These are phyloP conservation scores for Kodamaea fukazawae DNA, from an alignment of 805 yeast species.

Conservation along the genomic window DNA sequence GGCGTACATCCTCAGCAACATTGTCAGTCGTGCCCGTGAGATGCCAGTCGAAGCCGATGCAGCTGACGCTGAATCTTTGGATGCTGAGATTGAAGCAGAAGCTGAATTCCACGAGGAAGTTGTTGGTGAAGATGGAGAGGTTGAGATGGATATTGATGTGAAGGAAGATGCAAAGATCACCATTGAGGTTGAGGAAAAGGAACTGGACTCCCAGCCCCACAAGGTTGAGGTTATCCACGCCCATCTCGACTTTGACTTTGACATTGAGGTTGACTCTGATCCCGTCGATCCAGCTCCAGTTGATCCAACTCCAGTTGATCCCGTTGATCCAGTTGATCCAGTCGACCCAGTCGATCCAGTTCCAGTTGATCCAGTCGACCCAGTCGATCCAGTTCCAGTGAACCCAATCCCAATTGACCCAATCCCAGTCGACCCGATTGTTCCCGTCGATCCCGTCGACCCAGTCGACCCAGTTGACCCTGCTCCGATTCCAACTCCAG, in stretches of 20 bases:
- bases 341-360: not conserved
- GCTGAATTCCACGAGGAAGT: too few species aligned
- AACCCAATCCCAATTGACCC: not conserved
- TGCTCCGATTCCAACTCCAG: not conserved
- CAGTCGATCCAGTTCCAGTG: not conserved
- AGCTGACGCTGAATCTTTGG: too few species aligned
- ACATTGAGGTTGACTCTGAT: too few species aligned
- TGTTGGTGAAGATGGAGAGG: too few species aligned
- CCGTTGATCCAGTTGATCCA: not conserved
- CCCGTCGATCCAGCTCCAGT: not conserved
- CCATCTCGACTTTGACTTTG: too few species aligned
- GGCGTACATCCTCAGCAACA: conserved; percentile 38
- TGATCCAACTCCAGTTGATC: not conserved
- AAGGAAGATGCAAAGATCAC: too few species aligned
- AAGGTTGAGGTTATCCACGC: too few species aligned
- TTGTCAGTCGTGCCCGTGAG: conserved; percentile 32
- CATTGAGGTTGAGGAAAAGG: too few species aligned
- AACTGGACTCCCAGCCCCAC: too few species aligned
- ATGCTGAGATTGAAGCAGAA: too few species aligned
- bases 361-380: not conserved
- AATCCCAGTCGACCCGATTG: not conserved
- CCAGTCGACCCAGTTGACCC: not conserved
- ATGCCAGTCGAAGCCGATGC: not conserved
- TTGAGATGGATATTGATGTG: too few species aligned
- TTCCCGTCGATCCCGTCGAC: not conserved